These are phyloP conservation scores for Centella asiatica DNA, from an alignment of 129 eudicot species.

Conservation along the genomic window DNA sequence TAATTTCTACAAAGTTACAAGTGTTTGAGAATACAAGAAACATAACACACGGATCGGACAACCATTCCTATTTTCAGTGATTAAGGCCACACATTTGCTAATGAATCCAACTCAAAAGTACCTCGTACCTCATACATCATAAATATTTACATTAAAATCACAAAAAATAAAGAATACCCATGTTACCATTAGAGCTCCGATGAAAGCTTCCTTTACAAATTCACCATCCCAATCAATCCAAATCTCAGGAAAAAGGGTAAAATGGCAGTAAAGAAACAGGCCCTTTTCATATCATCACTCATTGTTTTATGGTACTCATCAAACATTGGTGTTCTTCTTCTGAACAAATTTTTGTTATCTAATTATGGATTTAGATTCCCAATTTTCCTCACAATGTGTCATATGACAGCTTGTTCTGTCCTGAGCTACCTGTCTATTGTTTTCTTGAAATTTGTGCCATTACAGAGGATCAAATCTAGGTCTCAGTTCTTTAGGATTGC, in stretches of 20 bases:
- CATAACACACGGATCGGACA: conserved; percentile 13
- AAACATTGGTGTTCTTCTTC: conserved; percentile 84
- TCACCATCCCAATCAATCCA: conserved; percentile 1
- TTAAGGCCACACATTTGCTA: conserved; percentile 7
- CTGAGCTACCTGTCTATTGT: conserved; percentile 81
- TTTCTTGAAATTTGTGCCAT: conserved; percentile 58
- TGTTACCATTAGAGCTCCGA: conserved; percentile 1
- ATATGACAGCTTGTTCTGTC: conserved; percentile 87
- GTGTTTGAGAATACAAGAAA: neutral
- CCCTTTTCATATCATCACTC: conserved; percentile 52
- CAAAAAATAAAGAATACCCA: neutral
- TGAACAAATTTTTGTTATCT: conserved; percentile 72
- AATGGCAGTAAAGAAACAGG: conserved; percentile 25
- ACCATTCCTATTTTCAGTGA: conserved; percentile 6
- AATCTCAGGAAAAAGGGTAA: neutral
- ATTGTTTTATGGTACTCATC: conserved; percentile 73
- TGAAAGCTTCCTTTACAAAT: conserved; percentile 4
- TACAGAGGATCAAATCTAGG: conserved; percentile 77
- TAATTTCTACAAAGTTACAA: neutral
- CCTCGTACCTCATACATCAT: neutral
- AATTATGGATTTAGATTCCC: conserved; percentile 83
- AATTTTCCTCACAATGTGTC: conserved; percentile 89
- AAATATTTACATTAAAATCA: neutral
- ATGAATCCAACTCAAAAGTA: conserved; percentile 2
- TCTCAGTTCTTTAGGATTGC: conserved; percentile 71